These are phyloP conservation scores for Vitis riparia DNA, from an alignment of 164 flowering plant species.

Conservation along the genomic window DNA sequence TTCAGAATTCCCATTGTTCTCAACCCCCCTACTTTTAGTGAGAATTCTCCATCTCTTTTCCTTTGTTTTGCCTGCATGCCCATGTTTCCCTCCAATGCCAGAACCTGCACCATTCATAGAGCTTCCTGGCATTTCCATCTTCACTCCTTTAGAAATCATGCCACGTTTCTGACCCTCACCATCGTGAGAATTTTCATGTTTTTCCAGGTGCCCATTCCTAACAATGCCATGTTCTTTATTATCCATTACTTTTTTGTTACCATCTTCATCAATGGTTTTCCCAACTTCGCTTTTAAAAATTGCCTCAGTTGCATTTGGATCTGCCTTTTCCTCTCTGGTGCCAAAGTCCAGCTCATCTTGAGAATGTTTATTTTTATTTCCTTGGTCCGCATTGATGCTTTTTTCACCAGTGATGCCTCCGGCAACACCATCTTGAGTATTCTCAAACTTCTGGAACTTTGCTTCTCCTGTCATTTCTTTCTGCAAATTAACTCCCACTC, in stretches of 20 bases:
- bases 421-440: conserved; percentile 3
- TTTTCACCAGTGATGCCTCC: conserved; percentile 9
- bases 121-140: conserved; percentile 16
- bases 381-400: conserved; percentile 3
- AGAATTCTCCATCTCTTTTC: conserved; percentile 36
- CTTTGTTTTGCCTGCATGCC: conserved; percentile 10
- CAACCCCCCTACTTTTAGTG: conserved; percentile 17
- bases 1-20: conserved; percentile 15
- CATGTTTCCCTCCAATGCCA: conserved; percentile 14
- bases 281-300: background rate
- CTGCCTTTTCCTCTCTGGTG: conserved; percentile 3
- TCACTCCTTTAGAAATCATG: conserved; percentile 13
- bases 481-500: background rate
- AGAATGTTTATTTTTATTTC: conserved; percentile 1
- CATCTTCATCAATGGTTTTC: conserved; percentile 5
- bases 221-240: conserved; percentile 3
- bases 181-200: conserved; percentile 4
- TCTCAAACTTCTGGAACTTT: conserved; percentile 8
- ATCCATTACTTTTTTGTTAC: conserved; percentile 1
- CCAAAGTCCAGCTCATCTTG: background rate
- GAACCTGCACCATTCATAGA: conserved; percentile 11
- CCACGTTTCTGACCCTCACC: conserved; percentile 8
- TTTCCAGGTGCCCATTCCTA: background rate
- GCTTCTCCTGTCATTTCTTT: conserved; percentile 13
- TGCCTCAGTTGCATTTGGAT: conserved; percentile 5